Evolutionary conservation across 805 yeast species (phyloP), one percentile per base, ranked within the genome.

Genomic region (Wickerhamiella shivajii): DNA sequence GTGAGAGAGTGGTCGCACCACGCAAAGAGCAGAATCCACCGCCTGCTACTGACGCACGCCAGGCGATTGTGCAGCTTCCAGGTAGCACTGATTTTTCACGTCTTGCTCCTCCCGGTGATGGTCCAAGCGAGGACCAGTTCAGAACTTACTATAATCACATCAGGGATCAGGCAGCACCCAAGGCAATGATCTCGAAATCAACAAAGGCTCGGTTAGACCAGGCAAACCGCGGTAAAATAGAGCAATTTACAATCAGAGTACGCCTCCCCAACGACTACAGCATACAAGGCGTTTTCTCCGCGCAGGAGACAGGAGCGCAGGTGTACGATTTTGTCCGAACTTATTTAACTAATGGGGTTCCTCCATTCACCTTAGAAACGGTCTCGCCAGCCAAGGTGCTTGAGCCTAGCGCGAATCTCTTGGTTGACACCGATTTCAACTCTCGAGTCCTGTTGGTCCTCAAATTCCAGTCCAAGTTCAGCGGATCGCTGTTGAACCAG

Each of bases 251-350:
- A 6, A 48, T 74, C 2, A 57, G 81, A 36, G 44, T 75, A 8
- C 59, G 66, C 34, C 67, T 76, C 38, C 79, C 80, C 1, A 78
- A 75, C 49, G 61, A 63, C 35, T 58, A 63, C 3, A 57, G 56
- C 15, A 46, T 74, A 1, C 73, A 74, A 42, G 56, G 69, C 12
- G 59, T 55, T n/a, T 66, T 75, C 41, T 46, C 47, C 8, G 61
- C 70, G 5, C 43, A 45, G 1, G 70, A 70, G 31, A 61, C 67
- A 1, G 53, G 63, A 4, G 47, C 50, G 15, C 50, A 46, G 7
- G 46, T 64, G 6, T 47, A 55, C 31, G 41, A 45, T 5, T 50
- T 51, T 29, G 61, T 61, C 18, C 38, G 40, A n/a, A 34, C 43
- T 2, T 36, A 41, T 15, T 26, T 67, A 6, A 36, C 49, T 3